Evolutionary conservation across 1,284 basidiomycete genomes (phyloP).

Genomic region (Leccinum fallax): DNA sequence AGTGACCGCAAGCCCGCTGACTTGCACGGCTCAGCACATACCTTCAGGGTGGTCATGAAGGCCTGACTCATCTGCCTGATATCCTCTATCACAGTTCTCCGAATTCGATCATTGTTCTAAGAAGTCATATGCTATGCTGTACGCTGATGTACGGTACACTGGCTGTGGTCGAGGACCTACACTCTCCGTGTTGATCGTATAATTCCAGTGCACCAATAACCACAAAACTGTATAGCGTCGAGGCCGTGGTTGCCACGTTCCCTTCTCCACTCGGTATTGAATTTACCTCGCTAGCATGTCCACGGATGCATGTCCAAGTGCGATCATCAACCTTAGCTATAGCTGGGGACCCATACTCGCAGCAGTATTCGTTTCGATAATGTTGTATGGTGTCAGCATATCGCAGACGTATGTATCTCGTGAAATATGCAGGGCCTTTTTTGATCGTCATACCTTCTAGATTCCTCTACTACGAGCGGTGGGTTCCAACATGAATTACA

Average conservation of each 20-base stretch:
- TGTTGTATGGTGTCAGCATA: conserved; percentile 30
- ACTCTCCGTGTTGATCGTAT: conserved; percentile 17
- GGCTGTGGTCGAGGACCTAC: neutral
- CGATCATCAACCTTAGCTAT: conserved; percentile 14
- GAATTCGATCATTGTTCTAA: neutral
- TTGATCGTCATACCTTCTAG: conserved; percentile 8
- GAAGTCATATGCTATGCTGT: neutral
- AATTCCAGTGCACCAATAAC: neutral
- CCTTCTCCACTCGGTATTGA: neutral
- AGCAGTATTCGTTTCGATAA: conserved; percentile 24
- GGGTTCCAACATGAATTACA: conserved; percentile 4
- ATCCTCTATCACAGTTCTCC: neutral
- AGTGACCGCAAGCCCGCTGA: neutral
- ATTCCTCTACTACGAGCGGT: conserved; percentile 33
- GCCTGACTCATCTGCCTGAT: neutral
- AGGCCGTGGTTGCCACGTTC: neutral
- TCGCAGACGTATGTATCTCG: conserved; percentile 25
- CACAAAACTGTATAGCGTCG: conserved; percentile 11
- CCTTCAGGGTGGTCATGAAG: neutral
- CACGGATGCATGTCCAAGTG: conserved; percentile 1
- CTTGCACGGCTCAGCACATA: neutral
- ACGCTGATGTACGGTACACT: neutral
- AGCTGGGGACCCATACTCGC: conserved; percentile 30
- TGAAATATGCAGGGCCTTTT: neutral
- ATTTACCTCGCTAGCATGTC: conserved; percentile 13